Evolutionary conservation across 2,329 filamentous ascomycete species (phyloP).

Genomic region (Zymoseptoria ardabiliae): DNA sequence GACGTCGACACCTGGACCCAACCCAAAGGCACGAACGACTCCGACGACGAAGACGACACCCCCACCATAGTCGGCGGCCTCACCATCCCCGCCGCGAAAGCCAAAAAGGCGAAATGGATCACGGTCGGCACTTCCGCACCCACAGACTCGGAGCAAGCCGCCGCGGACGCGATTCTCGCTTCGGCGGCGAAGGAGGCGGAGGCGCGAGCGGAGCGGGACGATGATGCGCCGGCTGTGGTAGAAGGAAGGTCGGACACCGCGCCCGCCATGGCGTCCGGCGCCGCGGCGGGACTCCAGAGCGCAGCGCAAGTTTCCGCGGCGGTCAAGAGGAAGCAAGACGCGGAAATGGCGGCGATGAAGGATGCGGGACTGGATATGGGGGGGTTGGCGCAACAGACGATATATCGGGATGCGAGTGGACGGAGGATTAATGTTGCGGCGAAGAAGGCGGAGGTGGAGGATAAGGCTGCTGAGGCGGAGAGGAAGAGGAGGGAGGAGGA

Average conservation of each 20-base stretch:
- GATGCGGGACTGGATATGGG: slow-evolving; percentile 39
- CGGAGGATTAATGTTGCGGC: slow-evolving; percentile 89
- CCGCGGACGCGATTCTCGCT: slow-evolving; percentile 45
- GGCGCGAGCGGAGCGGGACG: slow-evolving; percentile 26
- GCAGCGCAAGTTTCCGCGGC: slow-evolving; percentile 61
- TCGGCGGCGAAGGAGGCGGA: slow-evolving; percentile 28
- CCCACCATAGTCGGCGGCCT: slow-evolving; percentile 34
- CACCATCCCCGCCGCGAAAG: slow-evolving; percentile 34
- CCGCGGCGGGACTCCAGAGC: slow-evolving; percentile 77
- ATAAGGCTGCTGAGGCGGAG: slow-evolving; percentile 65
- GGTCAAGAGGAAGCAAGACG: slow-evolving; percentile 55
- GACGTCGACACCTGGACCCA: slow-evolving; percentile 48
- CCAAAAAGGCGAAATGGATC: slow-evolving; percentile 78
- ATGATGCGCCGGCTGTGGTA: slow-evolving; percentile 44
- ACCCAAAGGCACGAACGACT: slow-evolving; percentile 42
- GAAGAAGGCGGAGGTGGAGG: slow-evolving; percentile 80
- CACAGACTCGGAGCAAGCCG: slow-evolving; percentile 50
- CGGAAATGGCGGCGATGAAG: slow-evolving; percentile 48
- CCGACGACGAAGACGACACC: slow-evolving; percentile 48
- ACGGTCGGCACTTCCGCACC: slow-evolving; percentile 51
- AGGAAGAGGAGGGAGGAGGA: slow-evolving; percentile 57
- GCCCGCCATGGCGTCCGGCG: slow-evolving; percentile 77
- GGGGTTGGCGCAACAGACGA: slow-evolving; percentile 63
- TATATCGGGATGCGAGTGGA: slow-evolving; percentile 91
- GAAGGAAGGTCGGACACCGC: slow-evolving; percentile 44